Conservation (phyloP, 177 flowering plant genomes). For the Vitis hybrid region DNA sequence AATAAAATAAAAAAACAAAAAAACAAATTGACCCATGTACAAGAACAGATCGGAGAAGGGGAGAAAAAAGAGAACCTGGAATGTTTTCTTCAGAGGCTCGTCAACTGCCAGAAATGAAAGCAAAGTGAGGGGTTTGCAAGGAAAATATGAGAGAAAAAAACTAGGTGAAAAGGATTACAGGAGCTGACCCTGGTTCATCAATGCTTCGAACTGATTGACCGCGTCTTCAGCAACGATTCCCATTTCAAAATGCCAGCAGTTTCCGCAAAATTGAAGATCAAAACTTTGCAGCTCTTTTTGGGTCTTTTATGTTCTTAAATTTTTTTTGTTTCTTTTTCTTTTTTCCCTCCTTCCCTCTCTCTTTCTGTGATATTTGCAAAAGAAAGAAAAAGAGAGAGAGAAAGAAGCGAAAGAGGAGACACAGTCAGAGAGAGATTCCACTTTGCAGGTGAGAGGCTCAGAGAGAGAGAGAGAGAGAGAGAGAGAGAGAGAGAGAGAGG, state of each 20-base stretch:
- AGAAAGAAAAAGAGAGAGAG: constrained; percentile 7
- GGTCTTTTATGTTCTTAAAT: too few relatives aligned
- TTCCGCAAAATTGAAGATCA: neutral
- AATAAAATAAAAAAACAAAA: too few relatives aligned
- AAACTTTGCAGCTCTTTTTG: neutral
- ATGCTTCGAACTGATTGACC: constrained; percentile 37
- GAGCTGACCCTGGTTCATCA: constrained; percentile 50
- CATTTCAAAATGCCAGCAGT: constrained; percentile 24
- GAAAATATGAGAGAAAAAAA: neutral
- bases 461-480: neutral
- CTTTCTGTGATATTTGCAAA: neutral
- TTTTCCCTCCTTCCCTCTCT: neutral
- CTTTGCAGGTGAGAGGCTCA: neutral
- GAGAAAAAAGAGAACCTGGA: constrained; percentile 33
- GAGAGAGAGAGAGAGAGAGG: neutral
- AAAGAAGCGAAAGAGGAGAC: constrained; percentile 2
- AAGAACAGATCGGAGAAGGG: constrained; percentile 4
- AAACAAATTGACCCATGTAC: neutral
- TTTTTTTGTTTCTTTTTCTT: too few relatives aligned
- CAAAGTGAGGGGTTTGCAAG: too few relatives aligned
- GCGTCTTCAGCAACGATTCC: constrained; percentile 47
- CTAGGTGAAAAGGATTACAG: neutral
- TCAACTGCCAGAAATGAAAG: constrained; percentile 43
- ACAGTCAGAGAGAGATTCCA: neutral
- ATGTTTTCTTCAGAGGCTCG: constrained; percentile 49